Percentiles rank a stretch among this genome's conserved stretches.
Conservation (phyloP, 176 grass and related monocot genomes). For the Aegilops umbellulata region DNA sequence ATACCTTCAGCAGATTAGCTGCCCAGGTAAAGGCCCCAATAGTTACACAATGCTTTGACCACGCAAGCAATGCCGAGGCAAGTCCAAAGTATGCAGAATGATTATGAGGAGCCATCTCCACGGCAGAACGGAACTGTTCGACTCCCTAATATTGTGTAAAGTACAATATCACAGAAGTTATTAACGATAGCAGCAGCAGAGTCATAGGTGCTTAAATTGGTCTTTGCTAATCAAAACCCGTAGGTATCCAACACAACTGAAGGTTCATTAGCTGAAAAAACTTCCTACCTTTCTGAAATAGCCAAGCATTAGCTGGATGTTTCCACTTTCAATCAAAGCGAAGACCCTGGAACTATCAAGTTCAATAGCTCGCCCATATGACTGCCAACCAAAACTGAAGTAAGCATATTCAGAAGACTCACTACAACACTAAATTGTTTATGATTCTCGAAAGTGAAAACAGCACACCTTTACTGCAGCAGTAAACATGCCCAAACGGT, state of each 20-base stretch:
- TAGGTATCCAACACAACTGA: constrained; percentile 9
- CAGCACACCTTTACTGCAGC: constrained; percentile 82
- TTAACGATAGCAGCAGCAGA: constrained; percentile 1
- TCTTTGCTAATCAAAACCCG: constrained; percentile 13
- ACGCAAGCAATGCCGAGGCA: constrained; percentile 82
- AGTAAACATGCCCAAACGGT: constrained; percentile 94
- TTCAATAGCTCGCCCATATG: constrained; percentile 91
- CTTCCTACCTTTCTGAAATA: constrained; percentile 88
- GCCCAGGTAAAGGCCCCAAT: constrained; percentile 80
- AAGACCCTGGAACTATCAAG: constrained; percentile 76
- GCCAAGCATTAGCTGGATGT: constrained; percentile 86
- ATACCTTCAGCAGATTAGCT: constrained; percentile 85
- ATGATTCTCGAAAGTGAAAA: constrained; percentile 26
- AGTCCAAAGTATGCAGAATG: constrained; percentile 82
- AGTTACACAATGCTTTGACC: constrained; percentile 71
- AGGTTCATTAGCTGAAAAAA: constrained; percentile 4
- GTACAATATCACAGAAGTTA: constrained; percentile 23
- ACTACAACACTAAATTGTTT: constrained; percentile 11
- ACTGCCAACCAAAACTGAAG: constrained; percentile 55
- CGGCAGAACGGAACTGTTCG: constrained; percentile 73
- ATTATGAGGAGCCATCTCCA: constrained; percentile 79
- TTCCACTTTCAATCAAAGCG: constrained; percentile 89
- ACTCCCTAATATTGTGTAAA: constrained; percentile 60
- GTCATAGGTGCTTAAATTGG: not conserved
- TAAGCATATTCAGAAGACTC: constrained; percentile 40